A percentile compares a stretch with the other conserved stretches of the same genome.
Evolutionary conservation across 2,329 filamentous ascomycete genomes (phyloP).

Genomic region (Pseudopithomyces maydicus): DNA sequence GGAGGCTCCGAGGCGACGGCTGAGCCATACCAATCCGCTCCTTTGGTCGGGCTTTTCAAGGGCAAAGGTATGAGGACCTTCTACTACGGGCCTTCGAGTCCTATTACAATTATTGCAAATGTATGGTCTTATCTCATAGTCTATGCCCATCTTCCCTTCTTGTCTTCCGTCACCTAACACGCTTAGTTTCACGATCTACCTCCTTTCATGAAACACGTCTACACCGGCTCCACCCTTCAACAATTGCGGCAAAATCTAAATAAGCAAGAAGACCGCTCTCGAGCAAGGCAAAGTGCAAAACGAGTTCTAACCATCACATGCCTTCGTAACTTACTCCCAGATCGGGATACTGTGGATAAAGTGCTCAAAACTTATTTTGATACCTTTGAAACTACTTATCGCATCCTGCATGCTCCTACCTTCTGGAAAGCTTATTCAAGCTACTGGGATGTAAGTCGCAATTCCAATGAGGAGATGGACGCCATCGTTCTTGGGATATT

Average conservation of each 20-base stretch:
- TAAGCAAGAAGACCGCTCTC: slow-evolving; percentile 18
- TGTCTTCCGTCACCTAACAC: not conserved
- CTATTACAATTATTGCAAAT: slow-evolving; percentile 28
- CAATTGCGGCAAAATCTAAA: slow-evolving; percentile 30
- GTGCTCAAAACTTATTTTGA: slow-evolving; percentile 53
- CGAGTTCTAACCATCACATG: slow-evolving; percentile 12
- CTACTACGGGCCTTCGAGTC: slow-evolving; percentile 47
- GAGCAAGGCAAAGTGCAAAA: slow-evolving; percentile 4
- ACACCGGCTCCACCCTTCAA: slow-evolving; percentile 24
- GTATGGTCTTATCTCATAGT: slow-evolving; percentile 10
- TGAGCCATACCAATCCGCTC: not conserved
- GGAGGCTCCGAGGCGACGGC: not conserved
- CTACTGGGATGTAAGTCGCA: slow-evolving; percentile 49
- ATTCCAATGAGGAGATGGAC: slow-evolving; percentile 34
- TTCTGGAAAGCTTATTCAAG: slow-evolving; percentile 55
- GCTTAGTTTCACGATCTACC: slow-evolving; percentile 37
- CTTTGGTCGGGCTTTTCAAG: slow-evolving; percentile 39
- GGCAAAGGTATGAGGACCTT: slow-evolving; percentile 47
- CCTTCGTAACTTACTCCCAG: slow-evolving; percentile 36
- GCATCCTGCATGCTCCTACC: slow-evolving; percentile 57
- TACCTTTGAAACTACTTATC: slow-evolving; percentile 56
- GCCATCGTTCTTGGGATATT: slow-evolving; percentile 47
- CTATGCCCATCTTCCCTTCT: not conserved
- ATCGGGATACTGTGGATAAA: slow-evolving; percentile 43
- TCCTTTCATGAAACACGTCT: slow-evolving; percentile 30